Percentiles rank a stretch among this genome's conserved stretches.
phyloP scores from a whole-genome alignment of 1,284 basidiomycete genomes.

The Ganoderma multipileum region DNA sequence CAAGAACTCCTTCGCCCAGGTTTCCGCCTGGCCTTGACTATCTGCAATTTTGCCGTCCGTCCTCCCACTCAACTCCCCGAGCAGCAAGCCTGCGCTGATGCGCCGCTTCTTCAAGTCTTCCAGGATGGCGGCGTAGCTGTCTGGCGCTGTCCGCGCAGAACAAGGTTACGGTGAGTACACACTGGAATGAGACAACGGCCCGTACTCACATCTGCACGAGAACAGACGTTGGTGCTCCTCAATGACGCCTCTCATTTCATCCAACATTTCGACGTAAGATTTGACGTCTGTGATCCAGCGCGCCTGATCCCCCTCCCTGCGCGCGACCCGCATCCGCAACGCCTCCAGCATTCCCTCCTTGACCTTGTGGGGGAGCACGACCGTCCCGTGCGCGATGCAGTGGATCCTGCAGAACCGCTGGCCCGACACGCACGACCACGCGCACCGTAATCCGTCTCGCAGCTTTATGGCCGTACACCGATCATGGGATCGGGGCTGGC shows the following conservation, averaged over 20 bases:
- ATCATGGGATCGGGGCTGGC: not conserved
- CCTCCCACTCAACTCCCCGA: not conserved
- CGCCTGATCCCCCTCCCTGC: not conserved
- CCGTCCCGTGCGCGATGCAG: not conserved
- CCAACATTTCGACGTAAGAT: not conserved
- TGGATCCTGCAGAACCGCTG: constrained; percentile 8
- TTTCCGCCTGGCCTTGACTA: not conserved
- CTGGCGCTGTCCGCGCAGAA: not conserved
- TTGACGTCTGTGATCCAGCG: not conserved
- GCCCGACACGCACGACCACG: not conserved
- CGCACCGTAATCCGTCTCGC: not conserved
- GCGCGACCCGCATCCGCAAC: not conserved
- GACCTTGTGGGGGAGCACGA: not conserved
- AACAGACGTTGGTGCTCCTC: not conserved
- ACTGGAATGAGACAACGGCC: not conserved
- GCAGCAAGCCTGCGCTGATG: not conserved
- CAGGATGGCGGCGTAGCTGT: not conserved
- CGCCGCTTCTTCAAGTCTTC: not conserved
- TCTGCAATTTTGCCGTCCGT: not conserved
- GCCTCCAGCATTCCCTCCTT: not conserved
- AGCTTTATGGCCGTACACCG: not conserved
- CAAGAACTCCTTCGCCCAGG: not conserved
- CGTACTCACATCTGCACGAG: not conserved
- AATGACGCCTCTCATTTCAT: not conserved
- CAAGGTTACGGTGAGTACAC: not conserved